These are phyloP conservation scores for Phyllosticta citrichinensis DNA, from an alignment of 2,329 filamentous ascomycete species.

Conservation along the genomic window DNA sequence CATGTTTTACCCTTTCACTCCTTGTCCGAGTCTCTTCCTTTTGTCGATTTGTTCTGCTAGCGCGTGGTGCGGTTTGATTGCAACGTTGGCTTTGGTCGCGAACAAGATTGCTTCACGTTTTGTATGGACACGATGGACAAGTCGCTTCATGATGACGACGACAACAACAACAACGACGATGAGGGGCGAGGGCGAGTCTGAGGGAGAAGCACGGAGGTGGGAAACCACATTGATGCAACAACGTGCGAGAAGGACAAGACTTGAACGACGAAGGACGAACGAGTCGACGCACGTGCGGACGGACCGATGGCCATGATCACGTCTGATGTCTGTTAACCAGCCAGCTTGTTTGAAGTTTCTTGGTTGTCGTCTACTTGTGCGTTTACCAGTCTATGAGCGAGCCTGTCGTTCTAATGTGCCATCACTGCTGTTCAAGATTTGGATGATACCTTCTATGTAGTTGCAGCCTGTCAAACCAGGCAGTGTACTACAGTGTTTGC, in stretches of 20 bases:
- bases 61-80: neutral
- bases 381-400: neutral
- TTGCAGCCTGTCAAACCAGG: no score
- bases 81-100: neutral
- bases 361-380: neutral
- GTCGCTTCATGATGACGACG: no score
- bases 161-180: neutral
- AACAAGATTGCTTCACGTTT: neutral
- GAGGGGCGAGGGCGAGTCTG: neutral
- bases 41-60: neutral
- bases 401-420: neutral
- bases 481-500: no score
- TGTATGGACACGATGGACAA: neutral
- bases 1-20: neutral
- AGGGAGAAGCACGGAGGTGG: neutral
- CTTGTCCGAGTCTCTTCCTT: neutral
- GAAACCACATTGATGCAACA: neutral
- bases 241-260: neutral
- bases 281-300: neutral
- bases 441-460: no score
- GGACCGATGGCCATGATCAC: neutral
- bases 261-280: neutral
- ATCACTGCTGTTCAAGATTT: neutral
- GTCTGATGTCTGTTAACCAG: neutral
- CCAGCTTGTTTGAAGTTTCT: neutral